A percentile compares a stretch with the other conserved stretches of the same genome.
Conservation (phyloP, 805 yeast genomes). For the Starmerella potacharoeniae region DNA sequence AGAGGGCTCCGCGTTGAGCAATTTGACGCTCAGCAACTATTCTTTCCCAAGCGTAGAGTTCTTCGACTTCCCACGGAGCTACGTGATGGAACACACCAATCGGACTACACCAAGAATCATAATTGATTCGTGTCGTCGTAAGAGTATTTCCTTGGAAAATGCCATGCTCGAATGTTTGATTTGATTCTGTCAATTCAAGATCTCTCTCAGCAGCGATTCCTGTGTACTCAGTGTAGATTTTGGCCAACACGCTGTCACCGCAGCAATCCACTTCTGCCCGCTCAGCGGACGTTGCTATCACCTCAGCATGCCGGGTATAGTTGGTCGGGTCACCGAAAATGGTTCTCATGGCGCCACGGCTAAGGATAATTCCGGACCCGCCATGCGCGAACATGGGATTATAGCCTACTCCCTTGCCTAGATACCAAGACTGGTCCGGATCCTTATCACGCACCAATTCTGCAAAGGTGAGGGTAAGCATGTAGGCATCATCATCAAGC, state of each 20-base stretch:
- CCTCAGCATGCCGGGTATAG: background rate
- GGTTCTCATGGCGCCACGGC: constrained; percentile 26
- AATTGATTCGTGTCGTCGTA: constrained; percentile 10
- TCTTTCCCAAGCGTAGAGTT: constrained; percentile 25
- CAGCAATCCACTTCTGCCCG: constrained; percentile 25
- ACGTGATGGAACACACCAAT: constrained; percentile 29
- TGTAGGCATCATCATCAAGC: constrained; percentile 31
- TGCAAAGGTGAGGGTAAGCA: constrained; percentile 25
- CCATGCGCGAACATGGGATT: constrained; percentile 30
- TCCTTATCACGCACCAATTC: constrained; percentile 21
- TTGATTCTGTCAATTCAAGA: constrained; percentile 8
- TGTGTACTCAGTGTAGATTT: constrained; percentile 19
- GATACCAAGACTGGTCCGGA: constrained; percentile 25
- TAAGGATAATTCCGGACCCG: constrained; percentile 31
- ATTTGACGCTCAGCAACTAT: constrained; percentile 7
- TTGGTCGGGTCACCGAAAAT: constrained; percentile 21
- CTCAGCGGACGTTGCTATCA: constrained; percentile 19
- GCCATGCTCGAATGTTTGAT: constrained; percentile 6
- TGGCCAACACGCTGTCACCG: constrained; percentile 30
- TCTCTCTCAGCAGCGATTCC: constrained; percentile 13
- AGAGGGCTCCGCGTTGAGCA: background rate
- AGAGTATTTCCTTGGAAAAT: constrained; percentile 29
- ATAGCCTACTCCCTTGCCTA: constrained; percentile 24
- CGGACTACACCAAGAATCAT: constrained; percentile 27
- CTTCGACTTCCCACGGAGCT: constrained; percentile 24